Conservation (phyloP, 306 rosid species). For the Vigna angularis region DNA sequence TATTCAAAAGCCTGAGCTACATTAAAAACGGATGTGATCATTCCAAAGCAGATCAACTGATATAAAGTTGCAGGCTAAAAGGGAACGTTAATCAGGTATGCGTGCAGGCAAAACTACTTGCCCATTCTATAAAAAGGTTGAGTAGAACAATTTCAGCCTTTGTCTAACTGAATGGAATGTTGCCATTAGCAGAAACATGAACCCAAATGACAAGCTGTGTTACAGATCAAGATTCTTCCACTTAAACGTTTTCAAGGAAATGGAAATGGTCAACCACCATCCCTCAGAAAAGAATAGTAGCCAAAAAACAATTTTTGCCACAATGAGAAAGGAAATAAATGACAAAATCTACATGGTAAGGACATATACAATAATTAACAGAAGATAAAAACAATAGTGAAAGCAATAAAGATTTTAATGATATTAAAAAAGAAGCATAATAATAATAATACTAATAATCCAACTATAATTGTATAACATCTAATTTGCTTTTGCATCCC, state of each 20-base stretch:
- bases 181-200: not conserved
- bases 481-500: slow-evolving; percentile 33
- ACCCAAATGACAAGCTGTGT: slow-evolving; percentile 7
- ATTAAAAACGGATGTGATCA: not conserved
- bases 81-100: not conserved
- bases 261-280: not conserved
- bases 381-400: slow-evolving; percentile 1
- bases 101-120: not conserved
- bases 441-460: slow-evolving; percentile 8
- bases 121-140: not conserved
- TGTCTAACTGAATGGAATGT: not conserved
- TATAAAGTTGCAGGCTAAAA: not conserved
- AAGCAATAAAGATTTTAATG: slow-evolving; percentile 33
- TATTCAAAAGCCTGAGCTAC: not conserved
- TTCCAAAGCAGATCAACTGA: not conserved
- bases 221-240: not conserved
- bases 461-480: slow-evolving; percentile 54
- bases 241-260: not conserved
- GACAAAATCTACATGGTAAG: not conserved
- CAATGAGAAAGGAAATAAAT: not conserved
- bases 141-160: slow-evolving; percentile 30
- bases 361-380: not conserved
- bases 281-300: not conserved
- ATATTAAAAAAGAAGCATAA: slow-evolving; percentile 39
- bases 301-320: not conserved